Evolutionary conservation across 73 alveolate species (phyloP), one percentile per base, ranked within the genome.

Genomic region (Blepharisma stoltei): DNA sequence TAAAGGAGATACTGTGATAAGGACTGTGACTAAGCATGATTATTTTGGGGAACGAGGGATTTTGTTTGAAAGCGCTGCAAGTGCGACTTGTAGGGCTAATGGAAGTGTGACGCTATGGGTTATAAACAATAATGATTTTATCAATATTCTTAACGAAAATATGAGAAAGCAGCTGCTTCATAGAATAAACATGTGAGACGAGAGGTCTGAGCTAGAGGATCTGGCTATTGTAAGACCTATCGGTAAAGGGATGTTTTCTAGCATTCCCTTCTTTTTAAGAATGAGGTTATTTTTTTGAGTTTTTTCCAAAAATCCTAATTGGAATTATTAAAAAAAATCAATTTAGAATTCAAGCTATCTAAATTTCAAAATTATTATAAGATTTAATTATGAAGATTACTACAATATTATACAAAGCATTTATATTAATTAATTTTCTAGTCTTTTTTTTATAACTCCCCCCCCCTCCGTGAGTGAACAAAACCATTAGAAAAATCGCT

Each of bases 41-140:
- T 84, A 84, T 32, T 78, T 84, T n/a, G 93, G 90, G 37, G 94
- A 87, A 79, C 54, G 86, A 80, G 89, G 89, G 6, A 70, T 87
- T 41, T 70, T 76, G 37, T 50, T 54, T n/a, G 80, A 81, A 41
- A 65, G 78, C 48, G 54, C 66, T 23, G 85, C 92, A 78, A 78
- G 86, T 2, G 94, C 94, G 11, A 73, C 94, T 9, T 84, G 71
- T 6, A 84, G 44, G 54, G 94, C 94, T 50, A 80, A 47, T 23
- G 90, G 85, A 4, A 82, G 70, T 67, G 92, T 77, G 1, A 52
- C 76, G 7, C 44, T 66, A 23, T 78, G 80, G 46, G 75, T 84
- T 6, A 55, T 87, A 27, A 54, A 77, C n/a, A 60, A 88, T 67
- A 90, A 84, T 71, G 87, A 87, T 54, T 54, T 87, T 45, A 76